Evolutionary conservation across 108 stramenopile species (phyloP).

Genomic region (Ochromonas danica): DNA sequence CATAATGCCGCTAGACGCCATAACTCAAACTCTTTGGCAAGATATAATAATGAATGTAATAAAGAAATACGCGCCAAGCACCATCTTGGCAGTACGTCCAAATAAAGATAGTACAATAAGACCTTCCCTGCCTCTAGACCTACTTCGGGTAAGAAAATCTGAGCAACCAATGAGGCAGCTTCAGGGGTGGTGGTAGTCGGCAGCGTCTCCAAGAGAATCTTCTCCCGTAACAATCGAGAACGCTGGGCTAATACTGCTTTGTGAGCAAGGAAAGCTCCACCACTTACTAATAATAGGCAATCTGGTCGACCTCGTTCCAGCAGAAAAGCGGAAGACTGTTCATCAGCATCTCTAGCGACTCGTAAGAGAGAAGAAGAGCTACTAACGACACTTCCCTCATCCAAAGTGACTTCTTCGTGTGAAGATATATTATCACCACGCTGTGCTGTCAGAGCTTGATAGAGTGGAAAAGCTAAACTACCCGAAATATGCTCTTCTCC

Average conservation of each 20-base stretch:
- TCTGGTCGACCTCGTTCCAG: not conserved
- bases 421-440: too few relatives aligned
- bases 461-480: not conserved
- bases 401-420: too few relatives aligned
- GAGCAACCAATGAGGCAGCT: not conserved
- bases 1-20: not conserved
- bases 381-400: not conserved
- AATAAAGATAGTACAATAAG: not conserved
- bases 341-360: not conserved
- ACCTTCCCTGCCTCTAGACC: not conserved
- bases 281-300: conserved; percentile 6
- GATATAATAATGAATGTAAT: not conserved
- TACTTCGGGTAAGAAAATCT: conserved; percentile 16
- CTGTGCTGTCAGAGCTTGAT: not conserved
- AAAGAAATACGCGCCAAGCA: not conserved
- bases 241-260: not conserved
- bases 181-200: not conserved
- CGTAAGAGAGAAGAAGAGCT: not conserved
- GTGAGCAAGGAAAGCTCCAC: not conserved
- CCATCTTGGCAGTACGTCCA: not conserved
- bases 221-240: not conserved
- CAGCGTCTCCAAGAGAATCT: conserved; percentile 10
- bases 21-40: not conserved
- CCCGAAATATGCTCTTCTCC: not conserved
- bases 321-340: not conserved